These are phyloP conservation scores for Hibiscus tridactylites DNA, from an alignment of 345 rosid genomes.

Conservation along the genomic window DNA sequence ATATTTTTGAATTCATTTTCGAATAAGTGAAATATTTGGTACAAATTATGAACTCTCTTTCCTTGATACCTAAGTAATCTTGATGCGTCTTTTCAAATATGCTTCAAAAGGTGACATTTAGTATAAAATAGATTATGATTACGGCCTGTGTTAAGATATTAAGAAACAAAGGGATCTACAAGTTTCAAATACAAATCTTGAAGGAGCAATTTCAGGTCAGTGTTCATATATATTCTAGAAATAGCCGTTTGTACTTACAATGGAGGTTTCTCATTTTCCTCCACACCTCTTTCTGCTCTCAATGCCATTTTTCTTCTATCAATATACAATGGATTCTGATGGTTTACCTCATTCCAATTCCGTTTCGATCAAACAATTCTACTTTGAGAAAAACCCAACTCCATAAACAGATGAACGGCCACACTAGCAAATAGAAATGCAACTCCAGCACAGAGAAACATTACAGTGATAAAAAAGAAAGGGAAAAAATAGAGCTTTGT, in stretches of 20 bases:
- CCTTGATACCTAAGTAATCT: too few species aligned
- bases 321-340: constrained; percentile 30
- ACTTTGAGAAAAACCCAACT: constrained; percentile 20
- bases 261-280: constrained; percentile 22
- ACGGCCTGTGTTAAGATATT: too few species aligned
- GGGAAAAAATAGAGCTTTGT: not conserved
- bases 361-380: too few species aligned
- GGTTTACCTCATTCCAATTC: constrained; percentile 29
- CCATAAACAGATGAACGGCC: constrained; percentile 17
- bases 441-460: constrained; percentile 11
- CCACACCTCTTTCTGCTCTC: constrained; percentile 28
- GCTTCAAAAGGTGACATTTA: too few species aligned
- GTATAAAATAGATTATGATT: too few species aligned
- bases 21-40: too few species aligned
- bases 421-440: constrained; percentile 24
- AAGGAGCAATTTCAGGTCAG: constrained; percentile 27
- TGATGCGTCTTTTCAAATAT: too few species aligned
- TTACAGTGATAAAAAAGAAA: not conserved
- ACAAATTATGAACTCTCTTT: too few species aligned
- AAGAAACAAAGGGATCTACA: too few species aligned
- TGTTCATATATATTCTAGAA: constrained; percentile 22
- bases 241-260: constrained; percentile 45
- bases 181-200: constrained; percentile 15
- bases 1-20: too few species aligned
- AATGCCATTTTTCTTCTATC: constrained; percentile 26